phyloP scores from a whole-genome alignment of 1,139 yeast genomes.

The Arxiozyma heterogenica region DNA sequence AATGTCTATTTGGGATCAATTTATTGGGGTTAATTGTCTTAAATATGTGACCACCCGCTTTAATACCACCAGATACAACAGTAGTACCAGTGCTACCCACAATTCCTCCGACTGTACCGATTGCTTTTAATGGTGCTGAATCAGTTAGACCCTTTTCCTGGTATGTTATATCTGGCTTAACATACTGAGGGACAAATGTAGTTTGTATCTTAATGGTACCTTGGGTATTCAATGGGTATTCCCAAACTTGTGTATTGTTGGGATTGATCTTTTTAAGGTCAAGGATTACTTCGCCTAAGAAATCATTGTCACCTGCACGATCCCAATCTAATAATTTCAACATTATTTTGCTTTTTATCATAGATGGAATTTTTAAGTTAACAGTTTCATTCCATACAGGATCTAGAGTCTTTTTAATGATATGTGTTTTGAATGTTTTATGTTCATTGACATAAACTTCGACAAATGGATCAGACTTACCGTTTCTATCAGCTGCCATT shows the following conservation, averaged over 20 bases:
- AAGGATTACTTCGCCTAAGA: conserved; percentile 44
- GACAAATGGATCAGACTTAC: conserved; percentile 66
- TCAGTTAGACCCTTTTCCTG: conserved; percentile 38
- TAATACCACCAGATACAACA: conserved; percentile 35
- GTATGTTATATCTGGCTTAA: conserved; percentile 47
- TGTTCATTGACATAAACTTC: conserved; percentile 45
- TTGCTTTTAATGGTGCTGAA: conserved; percentile 35
- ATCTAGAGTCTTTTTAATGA: conserved; percentile 53
- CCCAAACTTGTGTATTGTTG: conserved; percentile 37
- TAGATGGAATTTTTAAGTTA: conserved; percentile 52
- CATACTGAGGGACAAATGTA: conserved; percentile 55
- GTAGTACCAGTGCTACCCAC: conserved; percentile 32
- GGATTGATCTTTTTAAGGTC: conserved; percentile 45
- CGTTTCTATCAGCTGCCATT: conserved; percentile 55
- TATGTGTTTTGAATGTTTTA: conserved; percentile 48
- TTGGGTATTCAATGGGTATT: conserved; percentile 47
- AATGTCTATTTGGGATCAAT: background rate
- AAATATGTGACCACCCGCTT: conserved; percentile 37
- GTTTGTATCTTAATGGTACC: conserved; percentile 49
- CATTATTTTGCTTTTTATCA: conserved; percentile 43
- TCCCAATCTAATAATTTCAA: conserved; percentile 68
- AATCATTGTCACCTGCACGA: conserved; percentile 56
- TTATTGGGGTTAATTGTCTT: conserved; percentile 21
- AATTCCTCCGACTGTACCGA: conserved; percentile 35
- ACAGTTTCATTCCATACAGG: conserved; percentile 63